Evolutionary conservation across 306 rosid genomes (phyloP).

Genomic region (Elaeagnus macrophylla): DNA sequence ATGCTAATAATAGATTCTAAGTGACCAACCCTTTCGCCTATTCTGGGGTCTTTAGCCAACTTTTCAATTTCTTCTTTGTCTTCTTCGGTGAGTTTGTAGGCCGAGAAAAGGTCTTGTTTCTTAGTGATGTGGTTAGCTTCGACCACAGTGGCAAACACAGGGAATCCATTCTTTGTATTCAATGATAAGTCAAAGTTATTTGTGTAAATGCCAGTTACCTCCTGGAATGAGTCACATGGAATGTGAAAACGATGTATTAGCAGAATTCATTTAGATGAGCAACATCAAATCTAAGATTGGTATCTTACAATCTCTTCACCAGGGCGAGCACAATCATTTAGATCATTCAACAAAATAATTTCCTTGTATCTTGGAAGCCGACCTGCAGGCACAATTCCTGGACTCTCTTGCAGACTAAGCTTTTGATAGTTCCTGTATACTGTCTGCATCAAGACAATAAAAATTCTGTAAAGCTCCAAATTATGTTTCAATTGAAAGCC

Average conservation of each 20-base stretch:
- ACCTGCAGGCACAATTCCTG: slow-evolving; percentile 98
- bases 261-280: no score
- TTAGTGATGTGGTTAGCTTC: slow-evolving; percentile 88
- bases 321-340: slow-evolving; percentile 97
- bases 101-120: slow-evolving; percentile 91
- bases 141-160: slow-evolving; percentile 96
- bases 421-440: slow-evolving; percentile 92
- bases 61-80: slow-evolving; percentile 80
- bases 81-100: slow-evolving; percentile 93
- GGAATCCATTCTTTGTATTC: slow-evolving; percentile 96
- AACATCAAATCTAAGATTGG: slow-evolving; percentile 19
- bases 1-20: not conserved
- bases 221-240: slow-evolving; percentile 42
- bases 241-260: slow-evolving; percentile 14
- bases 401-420: slow-evolving; percentile 97
- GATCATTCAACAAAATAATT: slow-evolving; percentile 87
- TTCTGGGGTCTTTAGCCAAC: slow-evolving; percentile 81
- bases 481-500: not conserved
- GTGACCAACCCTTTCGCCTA: slow-evolving; percentile 86
- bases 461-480: not conserved
- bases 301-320: slow-evolving; percentile 88
- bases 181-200: slow-evolving; percentile 90
- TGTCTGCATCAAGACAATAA: slow-evolving; percentile 47
- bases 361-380: slow-evolving; percentile 98
- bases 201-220: slow-evolving; percentile 90